A percentile compares a stretch with the other conserved stretches of the same genome.
Conservation (phyloP, 2,329 filamentous ascomycete species). For the Cordyceps sp. region DNA sequence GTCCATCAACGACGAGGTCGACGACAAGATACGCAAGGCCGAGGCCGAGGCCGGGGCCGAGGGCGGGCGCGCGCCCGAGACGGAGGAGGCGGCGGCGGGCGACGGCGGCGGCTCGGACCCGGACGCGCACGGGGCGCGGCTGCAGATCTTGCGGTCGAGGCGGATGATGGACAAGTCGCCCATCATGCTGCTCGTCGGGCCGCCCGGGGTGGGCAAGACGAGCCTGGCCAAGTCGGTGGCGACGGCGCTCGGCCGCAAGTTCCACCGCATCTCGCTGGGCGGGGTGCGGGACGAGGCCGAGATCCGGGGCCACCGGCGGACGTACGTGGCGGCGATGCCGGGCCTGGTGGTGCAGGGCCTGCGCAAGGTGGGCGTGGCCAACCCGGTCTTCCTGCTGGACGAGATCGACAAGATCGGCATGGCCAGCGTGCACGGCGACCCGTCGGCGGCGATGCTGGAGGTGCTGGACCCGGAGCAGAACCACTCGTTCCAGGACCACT, state of each 20-base stretch:
- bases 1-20: conserved; percentile 67
- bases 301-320: conserved; percentile 84
- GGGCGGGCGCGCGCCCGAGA: conserved; percentile 4
- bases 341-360: conserved; percentile 85
- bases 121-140: conserved; percentile 35
- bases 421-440: conserved; percentile 86
- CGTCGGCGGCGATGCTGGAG: conserved; percentile 93
- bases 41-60: conserved; percentile 41
- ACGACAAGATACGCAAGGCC: conserved; percentile 56
- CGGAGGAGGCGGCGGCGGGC: too few relatives aligned
- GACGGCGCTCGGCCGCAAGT: conserved; percentile 80
- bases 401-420: conserved; percentile 96
- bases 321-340: conserved; percentile 98
- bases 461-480: conserved; percentile 97
- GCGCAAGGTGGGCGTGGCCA: conserved; percentile 88
- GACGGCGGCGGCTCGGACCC: conserved; percentile 3
- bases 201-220: conserved; percentile 91
- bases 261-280: conserved; percentile 90
- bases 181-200: conserved; percentile 82
- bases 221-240: conserved; percentile 88
- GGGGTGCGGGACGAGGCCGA: conserved; percentile 94
- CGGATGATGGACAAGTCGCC: conserved; percentile 89
- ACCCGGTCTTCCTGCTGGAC: conserved; percentile 88
- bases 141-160: conserved; percentile 64
- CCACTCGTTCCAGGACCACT: conserved; percentile 86